Evolutionary conservation across 2,329 filamentous ascomycete genomes (phyloP).

Genomic region (Beauveria bassiana): DNA sequence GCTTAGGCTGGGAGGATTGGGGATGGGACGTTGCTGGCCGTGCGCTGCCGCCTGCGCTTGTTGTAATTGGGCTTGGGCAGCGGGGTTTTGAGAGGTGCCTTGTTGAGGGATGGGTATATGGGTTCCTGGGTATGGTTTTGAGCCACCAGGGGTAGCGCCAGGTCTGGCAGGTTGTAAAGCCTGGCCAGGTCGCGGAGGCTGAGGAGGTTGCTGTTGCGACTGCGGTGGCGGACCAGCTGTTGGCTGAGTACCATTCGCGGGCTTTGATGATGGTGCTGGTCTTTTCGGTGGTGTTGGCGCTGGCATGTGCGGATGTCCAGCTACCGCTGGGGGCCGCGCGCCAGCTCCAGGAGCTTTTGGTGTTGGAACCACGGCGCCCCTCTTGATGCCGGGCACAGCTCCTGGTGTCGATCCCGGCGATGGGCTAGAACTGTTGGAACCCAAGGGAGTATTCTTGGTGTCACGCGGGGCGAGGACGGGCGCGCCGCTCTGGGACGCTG

Average conservation of each 20-base stretch:
- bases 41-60: conserved; percentile 11
- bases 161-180: conserved; percentile 18
- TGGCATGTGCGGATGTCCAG: conserved; percentile 22
- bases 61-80: conserved; percentile 11
- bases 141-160: conserved; percentile 21
- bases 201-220: conserved; percentile 25
- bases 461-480: conserved; percentile 27
- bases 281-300: conserved; percentile 22
- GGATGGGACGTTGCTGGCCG: conserved; percentile 10
- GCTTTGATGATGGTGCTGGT: conserved; percentile 24
- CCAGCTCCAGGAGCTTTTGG: conserved; percentile 24
- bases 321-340: conserved; percentile 19
- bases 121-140: conserved; percentile 33
- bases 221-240: conserved; percentile 23
- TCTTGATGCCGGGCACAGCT: conserved; percentile 18
- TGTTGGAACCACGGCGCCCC: conserved; percentile 25
- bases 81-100: conserved; percentile 18
- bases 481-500: conserved; percentile 27
- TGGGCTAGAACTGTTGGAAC: conserved; percentile 19
- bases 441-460: conserved; percentile 18
- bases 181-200: background rate
- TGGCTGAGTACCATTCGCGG: conserved; percentile 24
- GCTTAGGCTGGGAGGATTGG: conserved; percentile 4
- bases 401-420: conserved; percentile 18
- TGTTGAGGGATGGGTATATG: conserved; percentile 19